Base-by-base conservation (phyloP, 2,329 filamentous ascomycete genomes). In the Talaromyces sp. region DNA sequence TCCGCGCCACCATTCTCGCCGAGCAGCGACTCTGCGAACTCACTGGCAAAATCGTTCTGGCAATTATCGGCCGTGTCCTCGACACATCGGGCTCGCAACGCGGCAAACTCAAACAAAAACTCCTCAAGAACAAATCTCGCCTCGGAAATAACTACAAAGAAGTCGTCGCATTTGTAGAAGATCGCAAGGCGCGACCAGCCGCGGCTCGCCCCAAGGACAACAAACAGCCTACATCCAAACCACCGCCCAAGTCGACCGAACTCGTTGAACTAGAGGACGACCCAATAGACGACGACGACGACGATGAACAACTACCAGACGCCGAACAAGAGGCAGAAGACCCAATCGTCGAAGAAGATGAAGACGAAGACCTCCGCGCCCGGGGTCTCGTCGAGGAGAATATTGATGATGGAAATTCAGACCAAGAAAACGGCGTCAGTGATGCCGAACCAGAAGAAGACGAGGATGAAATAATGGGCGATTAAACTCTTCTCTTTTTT, bases 1-100 rank as follows among this genome's bases (percentile, higher is more conserved):
- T 85, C 66, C 83, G 87, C 55, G 83, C 84, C 44, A 85, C 87
- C 61, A 82, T 97, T 36, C 82, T 93, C 62, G 87, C 92, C 0
- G 95, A 98, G 75, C 89, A 93, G 71, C 85, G 88, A 22, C 83
- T 98, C 0, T 98, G 93, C 75, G 89, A 93, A 68, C 81, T 97
- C 28, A 88, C 93, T 0, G 89, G 87, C 64, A 96, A 95, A 72
- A 85, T 96, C 51, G 90, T 97, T 42, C 84, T 96, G 49, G 89
- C 88, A 13, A 87, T 96, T 25, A 81, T 90, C 10, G 91, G 88
- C 22, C 87, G 86, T 58, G 86, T 92, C 47, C 80, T 97, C 57
- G 92, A 96, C 70, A 78, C 81, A 49, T 80, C 79, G 1, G 86
- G 85, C 7, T 77, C 83, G 11, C 78, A 84, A 32, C 83, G 83